Evolutionary conservation across 2,329 filamentous ascomycete genomes (phyloP), one percentile per base, ranked within the genome.

Genomic region (Fusarium lateritium): DNA sequence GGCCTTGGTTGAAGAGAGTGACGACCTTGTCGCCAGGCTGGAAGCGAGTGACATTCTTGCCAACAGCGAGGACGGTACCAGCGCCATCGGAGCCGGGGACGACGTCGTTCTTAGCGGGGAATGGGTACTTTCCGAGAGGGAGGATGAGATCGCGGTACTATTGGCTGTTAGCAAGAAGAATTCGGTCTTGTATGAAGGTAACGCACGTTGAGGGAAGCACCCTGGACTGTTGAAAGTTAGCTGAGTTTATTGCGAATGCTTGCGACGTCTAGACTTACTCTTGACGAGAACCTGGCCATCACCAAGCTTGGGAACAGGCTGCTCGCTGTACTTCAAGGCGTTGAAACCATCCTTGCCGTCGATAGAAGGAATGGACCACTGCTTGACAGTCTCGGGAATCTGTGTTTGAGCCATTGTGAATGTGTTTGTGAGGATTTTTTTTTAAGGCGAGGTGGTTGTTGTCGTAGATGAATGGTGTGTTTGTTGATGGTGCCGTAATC

Each of bases 231-330:
- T 6, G n/a, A 5, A 21, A 9, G 52, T 75, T 64, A 67, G 65
- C 28, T 13, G 17, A 21, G 28, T 14, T 33, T 8, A 8, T 17
- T 34, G 6, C 36, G 26, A n/a, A 21, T 15, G 43, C 9, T 39
- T n/a, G n/a, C 39, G 19, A 24, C 28, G 19, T 22, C 17, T 43
- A 26, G 17, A 73, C 77, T 36, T 57, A 79, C 79, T 56, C 78
- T 91, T 91, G 71, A 94, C 88, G 34, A 94, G 84, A 7, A 94
- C 91, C 26, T 94, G 89, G 65, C 87, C 86, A 56, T 93, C 91
- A 46, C 91, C 91, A 2, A 91, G 75, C 68, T 88, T 79, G 15
- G 90, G 89, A 4, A 93, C 74, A 2, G 84, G 83, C 47, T 85
- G 80, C 70, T 88, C 83, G 62, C 84, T 79, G 71, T 87, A 85